A percentile compares a stretch with the other conserved stretches of the same genome.
Evolutionary conservation across 352 stramenopile species (phyloP).

Genomic region (Phytophthora litchii): DNA sequence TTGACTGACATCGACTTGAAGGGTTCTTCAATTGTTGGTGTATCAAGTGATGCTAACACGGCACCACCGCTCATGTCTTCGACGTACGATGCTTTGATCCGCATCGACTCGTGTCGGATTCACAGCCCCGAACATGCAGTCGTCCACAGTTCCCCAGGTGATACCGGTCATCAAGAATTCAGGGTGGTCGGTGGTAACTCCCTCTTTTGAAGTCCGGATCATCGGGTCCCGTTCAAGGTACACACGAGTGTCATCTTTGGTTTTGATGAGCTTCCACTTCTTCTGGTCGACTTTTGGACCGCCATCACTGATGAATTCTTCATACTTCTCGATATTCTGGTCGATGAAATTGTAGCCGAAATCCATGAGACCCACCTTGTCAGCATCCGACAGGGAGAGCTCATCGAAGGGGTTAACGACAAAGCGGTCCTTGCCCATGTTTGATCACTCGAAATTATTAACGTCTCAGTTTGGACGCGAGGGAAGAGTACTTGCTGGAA

Average conservation of each 20-base stretch:
- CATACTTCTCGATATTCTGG: slow-evolving; percentile 44
- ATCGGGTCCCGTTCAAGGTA: slow-evolving; percentile 34
- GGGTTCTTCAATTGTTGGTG: slow-evolving; percentile 48
- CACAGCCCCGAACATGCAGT: slow-evolving; percentile 48
- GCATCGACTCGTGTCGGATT: slow-evolving; percentile 47
- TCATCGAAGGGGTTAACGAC: slow-evolving; percentile 36
- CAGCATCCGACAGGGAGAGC: slow-evolving; percentile 16
- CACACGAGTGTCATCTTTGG: slow-evolving; percentile 29
- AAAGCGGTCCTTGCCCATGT: slow-evolving; percentile 40
- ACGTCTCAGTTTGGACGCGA: neutral
- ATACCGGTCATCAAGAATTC: slow-evolving; percentile 38
- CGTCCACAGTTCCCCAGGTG: slow-evolving; percentile 43
- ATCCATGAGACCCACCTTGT: slow-evolving; percentile 27
- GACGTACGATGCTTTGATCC: slow-evolving; percentile 50
- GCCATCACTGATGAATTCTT: slow-evolving; percentile 30
- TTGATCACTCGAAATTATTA: neutral
- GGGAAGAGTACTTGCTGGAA: slow-evolving; percentile 13
- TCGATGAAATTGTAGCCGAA: slow-evolving; percentile 38
- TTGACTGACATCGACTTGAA: slow-evolving; percentile 48
- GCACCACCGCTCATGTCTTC: slow-evolving; percentile 49
- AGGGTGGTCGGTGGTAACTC: slow-evolving; percentile 15
- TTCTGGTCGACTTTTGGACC: slow-evolving; percentile 33
- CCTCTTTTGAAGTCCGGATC: slow-evolving; percentile 4
- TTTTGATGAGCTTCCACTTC: slow-evolving; percentile 46
- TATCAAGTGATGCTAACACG: slow-evolving; percentile 44